A percentile compares a stretch with the other conserved stretches of the same genome.
Evolutionary conservation across 1,284 basidiomycete species (phyloP).

Genomic region (Cutaneotrichosporon curvatum): DNA sequence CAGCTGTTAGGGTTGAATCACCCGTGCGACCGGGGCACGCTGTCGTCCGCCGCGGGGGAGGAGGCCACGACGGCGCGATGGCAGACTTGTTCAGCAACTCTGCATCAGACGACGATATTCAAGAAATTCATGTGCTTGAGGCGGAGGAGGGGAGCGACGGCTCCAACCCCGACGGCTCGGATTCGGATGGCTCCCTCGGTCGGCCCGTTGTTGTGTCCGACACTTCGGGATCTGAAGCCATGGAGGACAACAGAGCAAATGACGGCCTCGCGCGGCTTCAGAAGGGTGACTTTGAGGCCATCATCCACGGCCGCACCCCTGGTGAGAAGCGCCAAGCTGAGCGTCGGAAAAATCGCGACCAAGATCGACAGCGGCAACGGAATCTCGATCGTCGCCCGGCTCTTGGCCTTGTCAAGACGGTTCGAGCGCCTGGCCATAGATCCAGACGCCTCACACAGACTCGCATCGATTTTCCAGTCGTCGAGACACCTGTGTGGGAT

Average conservation of each 20-base stretch:
- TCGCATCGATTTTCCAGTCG: constrained; percentile 29
- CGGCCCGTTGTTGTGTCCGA: constrained; percentile 18
- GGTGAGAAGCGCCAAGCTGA: constrained; percentile 1
- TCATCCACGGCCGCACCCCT: constrained; percentile 21
- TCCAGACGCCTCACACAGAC: constrained; percentile 18
- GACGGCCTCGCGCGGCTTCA: constrained; percentile 29
- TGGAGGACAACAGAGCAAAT: constrained; percentile 32
- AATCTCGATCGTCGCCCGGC: constrained; percentile 18
- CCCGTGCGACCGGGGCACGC: constrained; percentile 35
- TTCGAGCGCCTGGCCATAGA: neutral
- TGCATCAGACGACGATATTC: neutral
- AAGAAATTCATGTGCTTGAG: neutral
- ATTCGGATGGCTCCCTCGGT: constrained; percentile 1
- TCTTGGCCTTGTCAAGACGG: constrained; percentile 18
- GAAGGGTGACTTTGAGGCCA: constrained; percentile 38
- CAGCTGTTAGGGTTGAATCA: constrained; percentile 4
- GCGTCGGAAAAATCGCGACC: neutral
- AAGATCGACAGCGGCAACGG: neutral
- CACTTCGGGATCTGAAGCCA: constrained; percentile 19
- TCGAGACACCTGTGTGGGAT: constrained; percentile 3
- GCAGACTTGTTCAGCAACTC: constrained; percentile 17
- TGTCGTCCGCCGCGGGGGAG: constrained; percentile 23
- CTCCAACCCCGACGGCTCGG: constrained; percentile 5
- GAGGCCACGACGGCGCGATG: constrained; percentile 11
- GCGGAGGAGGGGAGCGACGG: constrained; percentile 4